Base-by-base conservation (phyloP, 805 yeast species). In the Isabelozyma pseudorhagii region DNA sequence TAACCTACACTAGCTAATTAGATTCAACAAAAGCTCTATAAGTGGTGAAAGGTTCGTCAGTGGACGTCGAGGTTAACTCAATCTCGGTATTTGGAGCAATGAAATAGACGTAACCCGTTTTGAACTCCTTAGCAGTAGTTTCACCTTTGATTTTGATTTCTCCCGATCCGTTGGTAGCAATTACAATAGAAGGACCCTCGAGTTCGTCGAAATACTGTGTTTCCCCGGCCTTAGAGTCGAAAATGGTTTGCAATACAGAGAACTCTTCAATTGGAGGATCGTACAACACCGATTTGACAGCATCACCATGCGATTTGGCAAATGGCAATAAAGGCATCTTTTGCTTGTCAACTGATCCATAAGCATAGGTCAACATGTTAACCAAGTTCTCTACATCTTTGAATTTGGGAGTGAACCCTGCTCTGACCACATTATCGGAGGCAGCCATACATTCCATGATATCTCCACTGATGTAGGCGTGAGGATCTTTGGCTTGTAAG, bases 371-470 rank as follows among this genome's bases (percentile, higher is more conserved):
- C 67, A 94, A 82, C 94, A 89, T 89, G 47, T 80, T 82, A 42
- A 94, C 97, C 64, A 94, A 81, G 61, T 87, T 90, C 51, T 84
- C 71, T 52, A 94, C 98, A 69, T 94, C 99, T 73, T 93, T 94
- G 77, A 93, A 94, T 70, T 94, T 94, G 54, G 99, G 99, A n/a
- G 99, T 94, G 78, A 94, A 94, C 11, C 99, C 99, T 4, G 97
- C 96, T 69, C 99, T 83, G 45, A 94, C 97, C 50, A 94, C 99
- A 62, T 94, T 94, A 69, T 94, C 99, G 40, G 96, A 86, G 8
- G 99, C 97, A 41, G 99, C 99, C 99, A 94, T 94, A 77, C 99
- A 94, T 76, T 94, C 99, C 63, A 94, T 92, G 58, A 94, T 94
- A 69, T 94, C 98, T 57, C 99, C 99, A 48, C 86, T 80, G 53